phyloP scores from a whole-genome alignment of 2,329 filamentous ascomycete species.

The Fusarium neocosmosporiellum region DNA sequence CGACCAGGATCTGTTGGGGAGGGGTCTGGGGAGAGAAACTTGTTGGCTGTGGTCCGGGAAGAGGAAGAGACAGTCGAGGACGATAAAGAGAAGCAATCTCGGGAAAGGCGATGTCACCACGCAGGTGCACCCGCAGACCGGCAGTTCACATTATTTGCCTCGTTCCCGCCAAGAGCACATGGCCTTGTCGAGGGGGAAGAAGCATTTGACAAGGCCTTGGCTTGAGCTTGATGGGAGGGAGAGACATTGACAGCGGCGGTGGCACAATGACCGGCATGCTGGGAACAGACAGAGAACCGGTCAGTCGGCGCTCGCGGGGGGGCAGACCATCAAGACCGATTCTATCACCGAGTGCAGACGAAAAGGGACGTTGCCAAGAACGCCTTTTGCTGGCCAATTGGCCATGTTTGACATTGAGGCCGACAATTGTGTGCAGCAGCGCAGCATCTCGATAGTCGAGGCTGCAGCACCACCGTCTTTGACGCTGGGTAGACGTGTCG shows the following conservation, averaged over 20 bases:
- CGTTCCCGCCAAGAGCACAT: conserved; percentile 2
- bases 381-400: background rate
- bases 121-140: background rate
- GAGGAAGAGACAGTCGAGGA: background rate
- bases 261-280: background rate
- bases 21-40: background rate
- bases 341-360: background rate
- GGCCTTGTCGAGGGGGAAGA: conserved; percentile 17
- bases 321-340: background rate
- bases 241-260: background rate
- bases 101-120: conserved; percentile 7
- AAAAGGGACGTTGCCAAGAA: conserved; percentile 6
- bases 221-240: conserved; percentile 9
- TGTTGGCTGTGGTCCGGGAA: background rate
- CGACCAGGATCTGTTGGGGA: conserved; percentile 7
- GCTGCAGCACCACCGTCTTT: background rate
- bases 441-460: background rate
- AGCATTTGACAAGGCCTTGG: conserved; percentile 40
- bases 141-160: conserved; percentile 10
- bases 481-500: background rate
- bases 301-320: conserved; percentile 7
- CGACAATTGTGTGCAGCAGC: background rate
- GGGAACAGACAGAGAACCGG: background rate
- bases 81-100: background rate
- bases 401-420: background rate